A percentile compares a stretch with the other conserved stretches of the same genome.
Evolutionary conservation across 345 rosid species (phyloP).

Genomic region (Trapa incisa): DNA sequence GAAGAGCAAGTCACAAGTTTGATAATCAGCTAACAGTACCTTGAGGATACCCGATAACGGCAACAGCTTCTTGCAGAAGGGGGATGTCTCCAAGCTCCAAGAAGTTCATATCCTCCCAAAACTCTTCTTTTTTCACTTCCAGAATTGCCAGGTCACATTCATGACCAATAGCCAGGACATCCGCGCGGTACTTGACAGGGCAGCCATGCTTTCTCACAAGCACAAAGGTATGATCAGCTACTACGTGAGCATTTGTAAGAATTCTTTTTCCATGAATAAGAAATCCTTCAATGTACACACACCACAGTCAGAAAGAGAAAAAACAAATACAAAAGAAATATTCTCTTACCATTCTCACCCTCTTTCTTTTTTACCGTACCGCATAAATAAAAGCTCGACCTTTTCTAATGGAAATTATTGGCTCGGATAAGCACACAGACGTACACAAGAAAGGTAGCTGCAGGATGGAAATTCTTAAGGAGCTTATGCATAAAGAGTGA

Average conservation of each 20-base stretch:
- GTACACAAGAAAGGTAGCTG: background rate
- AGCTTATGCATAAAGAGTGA: background rate
- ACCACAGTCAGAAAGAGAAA: background rate
- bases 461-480: background rate
- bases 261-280: conserved; percentile 54
- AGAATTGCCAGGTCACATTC: conserved; percentile 81
- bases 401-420: background rate
- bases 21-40: conserved; percentile 21
- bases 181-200: conserved; percentile 52
- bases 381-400: background rate
- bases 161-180: conserved; percentile 64
- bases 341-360: background rate
- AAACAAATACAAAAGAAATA: background rate
- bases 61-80: conserved; percentile 57
- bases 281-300: conserved; percentile 27
- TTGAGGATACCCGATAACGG: conserved; percentile 90
- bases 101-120: conserved; percentile 44
- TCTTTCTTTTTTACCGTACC: background rate
- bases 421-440: background rate
- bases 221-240: conserved; percentile 75
- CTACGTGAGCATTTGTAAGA: conserved; percentile 83
- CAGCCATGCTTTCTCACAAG: conserved; percentile 79
- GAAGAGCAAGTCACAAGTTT: conserved; percentile 4
- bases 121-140: conserved; percentile 51
- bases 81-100: conserved; percentile 79